Conservation (phyloP, 768 basidiomycete genomes). For the Hypholoma sublateritium region DNA sequence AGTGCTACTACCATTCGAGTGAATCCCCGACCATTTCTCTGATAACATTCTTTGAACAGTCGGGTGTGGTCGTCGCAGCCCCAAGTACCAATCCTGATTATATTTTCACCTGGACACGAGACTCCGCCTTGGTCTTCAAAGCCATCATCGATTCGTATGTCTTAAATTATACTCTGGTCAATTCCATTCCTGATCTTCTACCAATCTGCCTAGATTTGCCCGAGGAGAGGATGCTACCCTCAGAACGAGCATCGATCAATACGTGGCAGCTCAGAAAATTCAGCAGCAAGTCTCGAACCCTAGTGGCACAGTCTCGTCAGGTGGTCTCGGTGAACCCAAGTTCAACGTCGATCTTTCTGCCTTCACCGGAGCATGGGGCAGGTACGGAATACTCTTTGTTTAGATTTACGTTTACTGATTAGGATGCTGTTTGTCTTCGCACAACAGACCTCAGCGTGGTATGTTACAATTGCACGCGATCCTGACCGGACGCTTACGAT, state of each 20-base stretch:
- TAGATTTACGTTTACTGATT: background rate
- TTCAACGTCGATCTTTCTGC: constrained; percentile 67
- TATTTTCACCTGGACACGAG: constrained; percentile 74
- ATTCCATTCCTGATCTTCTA: constrained; percentile 28
- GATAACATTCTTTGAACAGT: constrained; percentile 26
- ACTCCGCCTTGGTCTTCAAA: constrained; percentile 74
- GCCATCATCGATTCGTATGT: constrained; percentile 42
- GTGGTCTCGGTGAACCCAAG: constrained; percentile 79
- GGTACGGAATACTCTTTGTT: constrained; percentile 18
- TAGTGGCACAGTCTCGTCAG: constrained; percentile 60
- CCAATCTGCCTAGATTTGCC: constrained; percentile 41
- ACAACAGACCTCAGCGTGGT: constrained; percentile 61
- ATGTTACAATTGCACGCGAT: background rate
- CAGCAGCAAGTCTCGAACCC: constrained; percentile 75
- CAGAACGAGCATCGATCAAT: constrained; percentile 54
- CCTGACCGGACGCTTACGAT: background rate
- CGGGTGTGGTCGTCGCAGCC: constrained; percentile 59
- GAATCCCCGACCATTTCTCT: background rate
- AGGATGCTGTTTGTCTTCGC: background rate
- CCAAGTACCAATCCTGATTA: constrained; percentile 61
- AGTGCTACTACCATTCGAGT: constrained; percentile 18
- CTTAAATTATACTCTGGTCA: background rate
- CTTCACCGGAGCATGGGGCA: constrained; percentile 57
- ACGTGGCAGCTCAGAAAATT: constrained; percentile 50
- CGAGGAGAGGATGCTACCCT: constrained; percentile 52